Conservation (phyloP, 345 rosid species). For the Xanthoceras sorbifolium region DNA sequence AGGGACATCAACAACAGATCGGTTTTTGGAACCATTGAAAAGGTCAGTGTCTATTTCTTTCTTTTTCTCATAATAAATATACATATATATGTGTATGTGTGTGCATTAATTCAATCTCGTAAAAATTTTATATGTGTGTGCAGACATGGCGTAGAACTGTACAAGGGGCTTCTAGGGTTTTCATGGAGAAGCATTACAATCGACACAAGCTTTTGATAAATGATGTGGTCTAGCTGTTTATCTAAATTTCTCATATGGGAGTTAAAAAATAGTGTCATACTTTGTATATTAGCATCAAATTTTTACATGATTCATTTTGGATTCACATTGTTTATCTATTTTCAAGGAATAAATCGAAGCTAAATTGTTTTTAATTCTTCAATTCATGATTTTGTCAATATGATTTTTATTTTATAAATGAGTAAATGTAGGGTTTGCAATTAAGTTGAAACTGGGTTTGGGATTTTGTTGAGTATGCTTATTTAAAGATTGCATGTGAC, state of each 20-base stretch:
- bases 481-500: too few species aligned
- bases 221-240: constrained; percentile 41
- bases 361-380: background rate
- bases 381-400: too few species aligned
- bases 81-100: too few species aligned
- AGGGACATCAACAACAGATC: constrained; percentile 56
- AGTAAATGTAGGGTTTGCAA: too few species aligned
- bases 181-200: constrained; percentile 77
- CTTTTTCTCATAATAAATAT: too few species aligned
- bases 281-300: background rate
- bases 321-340: background rate
- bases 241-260: too few species aligned
- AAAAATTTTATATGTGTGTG: background rate
- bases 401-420: too few species aligned
- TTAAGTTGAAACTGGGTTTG: background rate
- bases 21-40: constrained; percentile 55
- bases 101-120: too few species aligned
- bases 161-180: constrained; percentile 75
- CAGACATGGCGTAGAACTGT: constrained; percentile 91
- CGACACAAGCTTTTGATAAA: constrained; percentile 76
- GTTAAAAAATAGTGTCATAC: background rate
- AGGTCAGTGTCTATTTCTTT: constrained; percentile 36
- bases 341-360: background rate
- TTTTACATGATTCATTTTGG: background rate
- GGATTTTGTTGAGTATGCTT: too few species aligned